Evolutionary conservation across 2,329 filamentous ascomycete genomes (phyloP).

Genomic region (Trichophaea hybrida): DNA sequence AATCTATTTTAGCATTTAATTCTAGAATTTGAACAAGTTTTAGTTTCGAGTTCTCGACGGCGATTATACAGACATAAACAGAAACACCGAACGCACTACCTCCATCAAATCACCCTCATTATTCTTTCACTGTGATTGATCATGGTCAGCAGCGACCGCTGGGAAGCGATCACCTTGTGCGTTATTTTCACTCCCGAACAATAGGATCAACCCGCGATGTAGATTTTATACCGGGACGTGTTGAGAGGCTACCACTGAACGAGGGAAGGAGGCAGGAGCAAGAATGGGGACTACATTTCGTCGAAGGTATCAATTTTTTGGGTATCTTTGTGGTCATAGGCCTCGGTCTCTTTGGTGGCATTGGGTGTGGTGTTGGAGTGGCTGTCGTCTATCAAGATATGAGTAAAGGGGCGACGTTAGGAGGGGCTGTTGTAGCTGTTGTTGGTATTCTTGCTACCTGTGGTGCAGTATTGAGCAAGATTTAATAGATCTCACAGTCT

Average conservation of each 20-base stretch:
- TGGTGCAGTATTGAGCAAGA: too few species aligned
- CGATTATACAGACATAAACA: not conserved
- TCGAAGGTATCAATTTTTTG: not conserved
- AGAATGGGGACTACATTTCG: not conserved
- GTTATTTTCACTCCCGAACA: not conserved
- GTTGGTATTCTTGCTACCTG: too few species aligned
- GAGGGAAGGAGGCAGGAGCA: not conserved
- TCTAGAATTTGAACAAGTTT: not conserved
- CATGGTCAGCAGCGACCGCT: not conserved
- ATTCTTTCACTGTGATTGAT: not conserved
- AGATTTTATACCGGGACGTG: not conserved
- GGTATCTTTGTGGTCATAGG: not conserved
- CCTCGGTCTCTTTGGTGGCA: not conserved
- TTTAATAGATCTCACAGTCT: too few species aligned
- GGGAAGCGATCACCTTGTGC: not conserved
- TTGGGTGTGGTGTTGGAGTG: not conserved
- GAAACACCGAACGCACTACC: not conserved
- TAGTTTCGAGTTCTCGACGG: not conserved
- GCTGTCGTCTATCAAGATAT: not conserved
- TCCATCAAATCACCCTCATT: not conserved
- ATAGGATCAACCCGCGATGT: not conserved
- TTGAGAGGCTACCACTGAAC: not conserved
- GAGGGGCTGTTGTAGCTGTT: not conserved
- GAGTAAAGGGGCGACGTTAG: not conserved
- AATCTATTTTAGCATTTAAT: not conserved